A percentile compares a stretch with the other conserved stretches of the same genome.
phyloP scores from a whole-genome alignment of 1,139 yeast species.

The Geotrichum carabidarum region DNA sequence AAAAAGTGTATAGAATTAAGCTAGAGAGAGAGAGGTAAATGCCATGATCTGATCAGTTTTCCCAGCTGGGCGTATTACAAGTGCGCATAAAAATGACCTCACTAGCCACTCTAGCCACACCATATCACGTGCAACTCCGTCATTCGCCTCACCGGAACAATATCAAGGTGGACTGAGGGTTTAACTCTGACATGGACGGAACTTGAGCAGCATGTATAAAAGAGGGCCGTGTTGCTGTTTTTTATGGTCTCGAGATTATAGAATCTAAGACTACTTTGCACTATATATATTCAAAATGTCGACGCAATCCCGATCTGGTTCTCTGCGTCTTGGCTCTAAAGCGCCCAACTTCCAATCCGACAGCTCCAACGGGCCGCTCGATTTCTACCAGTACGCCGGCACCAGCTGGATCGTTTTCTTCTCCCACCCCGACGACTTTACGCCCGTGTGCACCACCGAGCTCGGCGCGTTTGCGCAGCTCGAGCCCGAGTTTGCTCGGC shows the following conservation, averaged over 20 bases:
- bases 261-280: not conserved
- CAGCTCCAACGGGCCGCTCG: slow-evolving; percentile 67
- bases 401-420: slow-evolving; percentile 74
- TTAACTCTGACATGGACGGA: too few relatives aligned
- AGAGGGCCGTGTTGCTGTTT: not conserved
- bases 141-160: not conserved
- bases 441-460: slow-evolving; percentile 89
- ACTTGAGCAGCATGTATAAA: too few relatives aligned
- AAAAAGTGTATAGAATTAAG: not conserved
- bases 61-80: not conserved
- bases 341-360: slow-evolving; percentile 79
- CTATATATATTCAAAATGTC: slow-evolving; percentile 17
- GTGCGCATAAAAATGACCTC: not conserved
- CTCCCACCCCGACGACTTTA: slow-evolving; percentile 84
- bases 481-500: slow-evolving; percentile 73
- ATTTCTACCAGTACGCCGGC: slow-evolving; percentile 71
- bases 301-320: slow-evolving; percentile 25
- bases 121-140: slow-evolving; percentile 14
- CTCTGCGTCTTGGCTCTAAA: slow-evolving; percentile 53
- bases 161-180: not conserved
- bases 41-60: not conserved
- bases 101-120: not conserved
- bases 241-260: not conserved
- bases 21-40: not conserved
- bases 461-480: slow-evolving; percentile 81